phyloP scores from a whole-genome alignment of 768 basidiomycete genomes.

The Lentinula aciculospora region DNA sequence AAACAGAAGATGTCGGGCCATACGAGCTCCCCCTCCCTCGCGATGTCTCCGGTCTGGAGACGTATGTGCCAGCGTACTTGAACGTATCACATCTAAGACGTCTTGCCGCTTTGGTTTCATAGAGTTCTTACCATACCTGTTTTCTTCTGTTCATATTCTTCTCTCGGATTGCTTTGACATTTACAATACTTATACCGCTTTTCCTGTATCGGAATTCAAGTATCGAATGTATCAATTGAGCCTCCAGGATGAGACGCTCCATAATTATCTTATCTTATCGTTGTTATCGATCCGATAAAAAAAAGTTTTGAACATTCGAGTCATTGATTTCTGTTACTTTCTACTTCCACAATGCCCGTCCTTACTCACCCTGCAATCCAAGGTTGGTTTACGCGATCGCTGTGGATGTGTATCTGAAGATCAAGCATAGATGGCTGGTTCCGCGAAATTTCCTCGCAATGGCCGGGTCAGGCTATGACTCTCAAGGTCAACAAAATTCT shows the following conservation, averaged over 20 bases:
- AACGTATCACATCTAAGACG: slow-evolving; percentile 86
- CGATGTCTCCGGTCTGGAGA: slow-evolving; percentile 94
- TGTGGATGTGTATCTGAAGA: neutral
- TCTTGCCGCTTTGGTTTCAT: slow-evolving; percentile 81
- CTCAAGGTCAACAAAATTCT: slow-evolving; percentile 94
- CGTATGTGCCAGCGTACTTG: slow-evolving; percentile 90
- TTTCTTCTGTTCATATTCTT: neutral
- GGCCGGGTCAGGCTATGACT: slow-evolving; percentile 97
- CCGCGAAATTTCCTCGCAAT: slow-evolving; percentile 90
- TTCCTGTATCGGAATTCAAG: slow-evolving; percentile 5
- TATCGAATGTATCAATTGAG: slow-evolving; percentile 1
- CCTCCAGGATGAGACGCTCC: neutral
- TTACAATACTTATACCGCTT: neutral
- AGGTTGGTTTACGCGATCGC: slow-evolving; percentile 24
- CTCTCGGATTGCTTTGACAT: slow-evolving; percentile 6
- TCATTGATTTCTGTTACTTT: neutral
- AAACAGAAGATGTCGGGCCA: slow-evolving; percentile 94
- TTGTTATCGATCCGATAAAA: neutral
- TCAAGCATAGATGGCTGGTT: slow-evolving; percentile 78
- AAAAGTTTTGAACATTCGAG: neutral
- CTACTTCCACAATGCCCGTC: slow-evolving; percentile 38
- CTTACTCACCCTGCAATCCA: slow-evolving; percentile 52
- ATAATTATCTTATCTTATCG: neutral
- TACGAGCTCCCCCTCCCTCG: slow-evolving; percentile 92
- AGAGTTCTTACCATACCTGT: slow-evolving; percentile 14